phyloP scores from a whole-genome alignment of 2,329 filamentous ascomycete genomes.

The Beauveria scarabaeidicola region DNA sequence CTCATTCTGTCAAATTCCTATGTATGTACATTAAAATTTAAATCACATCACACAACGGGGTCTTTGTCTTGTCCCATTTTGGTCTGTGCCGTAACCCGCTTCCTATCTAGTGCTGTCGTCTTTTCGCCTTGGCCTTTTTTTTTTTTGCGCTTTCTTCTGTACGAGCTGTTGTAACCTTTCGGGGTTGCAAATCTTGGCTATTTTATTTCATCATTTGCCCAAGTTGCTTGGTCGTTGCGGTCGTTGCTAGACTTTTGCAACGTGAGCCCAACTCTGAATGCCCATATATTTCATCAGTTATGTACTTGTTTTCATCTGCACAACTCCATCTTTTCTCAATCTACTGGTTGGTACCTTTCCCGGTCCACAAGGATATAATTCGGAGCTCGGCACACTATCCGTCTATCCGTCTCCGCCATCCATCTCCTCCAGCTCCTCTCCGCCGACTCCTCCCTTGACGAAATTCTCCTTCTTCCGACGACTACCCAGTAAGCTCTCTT shows the following conservation, averaged over 20 bases:
- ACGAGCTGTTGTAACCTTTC: too few relatives aligned
- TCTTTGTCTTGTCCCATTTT: neutral
- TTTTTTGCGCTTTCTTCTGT: neutral
- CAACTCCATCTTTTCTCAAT: neutral
- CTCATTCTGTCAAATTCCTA: too few relatives aligned
- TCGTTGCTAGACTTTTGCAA: too few relatives aligned
- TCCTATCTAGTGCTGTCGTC: neutral
- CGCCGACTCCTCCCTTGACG: neutral
- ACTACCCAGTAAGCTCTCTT: neutral
- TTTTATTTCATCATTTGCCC: too few relatives aligned
- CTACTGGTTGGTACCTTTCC: neutral
- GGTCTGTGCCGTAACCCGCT: neutral
- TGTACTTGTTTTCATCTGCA: neutral
- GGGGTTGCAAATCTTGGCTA: too few relatives aligned
- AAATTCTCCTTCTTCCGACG: neutral
- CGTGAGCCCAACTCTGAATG: too few relatives aligned
- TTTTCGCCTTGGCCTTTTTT: neutral
- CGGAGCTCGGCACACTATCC: neutral
- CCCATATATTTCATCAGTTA: too few relatives aligned
- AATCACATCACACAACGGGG: too few relatives aligned
- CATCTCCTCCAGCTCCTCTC: neutral
- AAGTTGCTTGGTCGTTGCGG: too few relatives aligned
- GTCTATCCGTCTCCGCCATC: neutral
- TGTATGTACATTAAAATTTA: too few relatives aligned
- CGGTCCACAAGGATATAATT: neutral